These are phyloP conservation scores for Hymenoscyphus fructigenus DNA, from an alignment of 2,329 filamentous ascomycete genomes.

Conservation along the genomic window DNA sequence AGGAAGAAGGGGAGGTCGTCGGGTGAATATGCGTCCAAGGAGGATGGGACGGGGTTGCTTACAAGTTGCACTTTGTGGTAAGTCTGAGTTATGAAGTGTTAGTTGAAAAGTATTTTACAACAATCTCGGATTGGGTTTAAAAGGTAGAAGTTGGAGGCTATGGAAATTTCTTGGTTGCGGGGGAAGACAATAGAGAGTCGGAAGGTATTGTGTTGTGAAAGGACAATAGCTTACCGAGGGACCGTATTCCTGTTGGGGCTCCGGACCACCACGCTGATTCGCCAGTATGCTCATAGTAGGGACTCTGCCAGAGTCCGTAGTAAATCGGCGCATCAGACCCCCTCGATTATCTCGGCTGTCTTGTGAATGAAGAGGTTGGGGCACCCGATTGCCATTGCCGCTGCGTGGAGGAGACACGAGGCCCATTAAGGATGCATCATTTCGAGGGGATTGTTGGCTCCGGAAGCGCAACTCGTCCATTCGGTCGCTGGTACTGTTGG, in stretches of 20 bases:
- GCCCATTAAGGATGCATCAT: slow-evolving; percentile 72
- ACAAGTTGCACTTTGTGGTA: slow-evolving; percentile 76
- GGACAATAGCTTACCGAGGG: slow-evolving; percentile 34
- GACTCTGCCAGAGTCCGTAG: slow-evolving; percentile 83
- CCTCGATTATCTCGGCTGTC: slow-evolving; percentile 77
- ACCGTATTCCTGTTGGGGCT: slow-evolving; percentile 35
- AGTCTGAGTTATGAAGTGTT: slow-evolving; percentile 44
- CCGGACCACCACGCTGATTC: slow-evolving; percentile 32
- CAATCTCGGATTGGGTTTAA: neutral
- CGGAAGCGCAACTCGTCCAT: slow-evolving; percentile 82
- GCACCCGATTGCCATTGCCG: slow-evolving; percentile 64
- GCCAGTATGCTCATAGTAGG: slow-evolving; percentile 60
- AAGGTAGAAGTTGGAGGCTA: slow-evolving; percentile 3
- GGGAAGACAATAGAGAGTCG: slow-evolving; percentile 5
- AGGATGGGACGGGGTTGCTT: slow-evolving; percentile 41
- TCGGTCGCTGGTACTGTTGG: slow-evolving; percentile 59
- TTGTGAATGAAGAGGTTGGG: slow-evolving; percentile 54
- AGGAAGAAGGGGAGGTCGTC: neutral
- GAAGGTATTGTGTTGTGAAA: slow-evolving; percentile 11
- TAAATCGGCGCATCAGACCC: slow-evolving; percentile 86
- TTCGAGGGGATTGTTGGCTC: slow-evolving; percentile 72
- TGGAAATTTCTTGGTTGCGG: neutral
- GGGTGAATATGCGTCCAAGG: neutral
- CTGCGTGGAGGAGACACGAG: slow-evolving; percentile 74
- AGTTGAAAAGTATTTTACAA: slow-evolving; percentile 20